Evolutionary conservation across 2,329 filamentous ascomycete species (phyloP).

Genomic region (Davidsoniella eucalypti): DNA sequence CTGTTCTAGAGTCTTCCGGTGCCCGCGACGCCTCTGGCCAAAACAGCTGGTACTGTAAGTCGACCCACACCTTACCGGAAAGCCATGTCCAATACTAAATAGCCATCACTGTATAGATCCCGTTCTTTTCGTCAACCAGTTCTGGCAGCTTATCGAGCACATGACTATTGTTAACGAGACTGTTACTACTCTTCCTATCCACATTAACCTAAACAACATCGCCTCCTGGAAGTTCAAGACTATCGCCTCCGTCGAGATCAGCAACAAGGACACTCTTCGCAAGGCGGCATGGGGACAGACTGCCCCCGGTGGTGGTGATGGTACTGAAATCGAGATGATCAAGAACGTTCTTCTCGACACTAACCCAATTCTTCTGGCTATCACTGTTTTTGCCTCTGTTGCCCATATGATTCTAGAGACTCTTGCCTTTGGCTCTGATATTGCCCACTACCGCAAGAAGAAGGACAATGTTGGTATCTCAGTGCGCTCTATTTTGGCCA

Average conservation of each 20-base stretch:
- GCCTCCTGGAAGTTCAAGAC: conserved; percentile 80
- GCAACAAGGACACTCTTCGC: conserved; percentile 65
- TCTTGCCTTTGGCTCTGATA: conserved; percentile 92
- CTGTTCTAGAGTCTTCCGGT: conserved; percentile 63
- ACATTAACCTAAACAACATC: conserved; percentile 69
- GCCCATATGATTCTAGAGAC: conserved; percentile 91
- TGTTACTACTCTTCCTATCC: conserved; percentile 63
- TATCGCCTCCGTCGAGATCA: conserved; percentile 70
- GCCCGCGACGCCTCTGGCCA: conserved; percentile 70
- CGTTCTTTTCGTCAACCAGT: conserved; percentile 81
- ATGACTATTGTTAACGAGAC: conserved; percentile 90
- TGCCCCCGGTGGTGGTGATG: conserved; percentile 66
- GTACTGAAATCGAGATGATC: conserved; percentile 89
- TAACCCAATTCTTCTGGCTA: conserved; percentile 74
- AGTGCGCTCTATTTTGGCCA: conserved; percentile 86
- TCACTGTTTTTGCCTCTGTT: conserved; percentile 71
- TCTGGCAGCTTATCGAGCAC: conserved; percentile 86
- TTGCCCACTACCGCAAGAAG: conserved; percentile 97
- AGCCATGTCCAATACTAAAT: conserved; percentile 12
- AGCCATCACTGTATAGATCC: conserved; percentile 32
- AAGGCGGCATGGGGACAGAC: conserved; percentile 60
- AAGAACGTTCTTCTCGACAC: conserved; percentile 91
- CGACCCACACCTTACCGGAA: background rate
- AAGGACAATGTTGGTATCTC: conserved; percentile 97
- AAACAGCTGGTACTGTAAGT: conserved; percentile 73